A percentile compares a stretch with the other conserved stretches of the same genome.
Evolutionary conservation across 306 rosid genomes (phyloP).

Genomic region (Cucurbita maxima): DNA sequence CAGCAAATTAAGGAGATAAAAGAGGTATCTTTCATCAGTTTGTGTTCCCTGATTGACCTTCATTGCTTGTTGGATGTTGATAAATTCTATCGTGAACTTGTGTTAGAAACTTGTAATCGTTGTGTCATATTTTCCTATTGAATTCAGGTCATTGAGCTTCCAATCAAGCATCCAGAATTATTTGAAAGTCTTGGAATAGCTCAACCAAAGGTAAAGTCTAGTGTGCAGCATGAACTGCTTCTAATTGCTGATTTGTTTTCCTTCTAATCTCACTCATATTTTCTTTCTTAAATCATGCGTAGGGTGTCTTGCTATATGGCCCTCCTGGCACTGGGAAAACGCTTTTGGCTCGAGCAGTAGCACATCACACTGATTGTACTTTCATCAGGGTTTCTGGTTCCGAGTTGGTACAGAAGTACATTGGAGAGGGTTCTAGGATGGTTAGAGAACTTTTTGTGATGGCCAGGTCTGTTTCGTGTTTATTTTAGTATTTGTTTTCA

Average conservation of each 20-base stretch:
- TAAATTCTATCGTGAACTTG: not conserved
- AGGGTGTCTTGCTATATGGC: slow-evolving; percentile 94
- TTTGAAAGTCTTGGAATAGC: slow-evolving; percentile 99
- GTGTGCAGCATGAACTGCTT: not conserved
- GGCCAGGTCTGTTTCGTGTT: slow-evolving; percentile 64
- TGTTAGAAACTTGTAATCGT: not conserved
- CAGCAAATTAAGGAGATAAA: slow-evolving; percentile 96
- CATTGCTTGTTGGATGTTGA: not conserved
- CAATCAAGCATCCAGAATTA: slow-evolving; percentile 92
- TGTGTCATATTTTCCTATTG: not conserved
- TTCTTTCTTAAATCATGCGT: not conserved
- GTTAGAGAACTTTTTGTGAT: slow-evolving; percentile 94
- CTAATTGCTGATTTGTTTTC: not conserved
- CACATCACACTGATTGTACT: slow-evolving; percentile 96
- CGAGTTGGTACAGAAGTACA: slow-evolving; percentile 91
- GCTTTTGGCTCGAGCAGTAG: slow-evolving; percentile 94
- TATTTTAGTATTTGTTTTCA: not conserved
- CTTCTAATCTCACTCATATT: not conserved
- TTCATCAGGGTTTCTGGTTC: slow-evolving; percentile 99
- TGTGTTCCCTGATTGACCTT: slow-evolving; percentile 4
- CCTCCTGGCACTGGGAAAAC: slow-evolving; percentile 99
- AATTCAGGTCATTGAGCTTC: slow-evolving; percentile 81
- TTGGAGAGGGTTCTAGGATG: slow-evolving; percentile 99
- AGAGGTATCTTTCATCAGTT: slow-evolving; percentile 33
- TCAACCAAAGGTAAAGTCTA: slow-evolving; percentile 73